Conservation (phyloP, 2,329 filamentous ascomycete species). For the Plectosphaerella plurivora region DNA sequence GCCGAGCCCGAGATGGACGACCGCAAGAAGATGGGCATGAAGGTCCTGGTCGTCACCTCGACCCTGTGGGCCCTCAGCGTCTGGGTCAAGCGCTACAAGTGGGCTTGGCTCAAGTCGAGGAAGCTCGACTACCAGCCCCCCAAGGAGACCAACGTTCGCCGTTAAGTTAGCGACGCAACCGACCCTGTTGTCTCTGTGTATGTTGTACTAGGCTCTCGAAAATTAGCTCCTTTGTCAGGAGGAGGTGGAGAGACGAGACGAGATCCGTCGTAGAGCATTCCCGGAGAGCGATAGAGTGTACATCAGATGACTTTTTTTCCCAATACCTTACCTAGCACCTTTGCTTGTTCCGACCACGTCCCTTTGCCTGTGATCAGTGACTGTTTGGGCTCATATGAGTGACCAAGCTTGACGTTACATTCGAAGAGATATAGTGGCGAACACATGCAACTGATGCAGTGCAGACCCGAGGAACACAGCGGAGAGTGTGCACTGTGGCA, state of each 20-base stretch:
- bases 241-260: constrained; percentile 24
- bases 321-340: constrained; percentile 23
- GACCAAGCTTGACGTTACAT: too few species aligned
- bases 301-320: constrained; percentile 41
- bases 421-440: too few species aligned
- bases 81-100: constrained; percentile 99
- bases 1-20: constrained; percentile 99
- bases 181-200: constrained; percentile 15
- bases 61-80: constrained; percentile 82
- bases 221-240: constrained; percentile 35
- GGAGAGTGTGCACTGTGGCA: too few species aligned
- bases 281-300: constrained; percentile 38
- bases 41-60: constrained; percentile 78
- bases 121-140: constrained; percentile 89
- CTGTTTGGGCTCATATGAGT: too few species aligned
- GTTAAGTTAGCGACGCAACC: constrained; percentile 26
- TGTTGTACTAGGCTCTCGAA: constrained; percentile 27
- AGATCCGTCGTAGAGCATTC: constrained; percentile 14
- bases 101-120: constrained; percentile 90
- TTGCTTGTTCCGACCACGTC: not conserved
- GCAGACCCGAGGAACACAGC: too few species aligned
- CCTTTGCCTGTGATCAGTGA: too few species aligned
- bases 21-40: constrained; percentile 99
- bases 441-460: too few species aligned
- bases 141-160: constrained; percentile 42